Conservation (phyloP, 2,329 filamentous ascomycete species). For the Colletotrichum theobromicola region DNA sequence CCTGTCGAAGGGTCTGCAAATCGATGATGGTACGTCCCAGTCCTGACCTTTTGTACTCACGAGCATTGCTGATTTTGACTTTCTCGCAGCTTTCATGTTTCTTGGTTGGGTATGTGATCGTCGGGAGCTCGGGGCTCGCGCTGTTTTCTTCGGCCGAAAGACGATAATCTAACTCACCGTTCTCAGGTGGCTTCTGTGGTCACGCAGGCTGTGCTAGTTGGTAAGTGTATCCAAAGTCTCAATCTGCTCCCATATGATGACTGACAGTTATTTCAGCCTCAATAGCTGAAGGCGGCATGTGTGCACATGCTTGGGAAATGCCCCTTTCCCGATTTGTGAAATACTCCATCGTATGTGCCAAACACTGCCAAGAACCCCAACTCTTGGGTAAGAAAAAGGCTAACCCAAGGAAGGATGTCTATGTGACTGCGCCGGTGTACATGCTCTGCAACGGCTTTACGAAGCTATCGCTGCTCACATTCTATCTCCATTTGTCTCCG, state of each 20-base stretch:
- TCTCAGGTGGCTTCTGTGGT: neutral
- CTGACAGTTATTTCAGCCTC: neutral
- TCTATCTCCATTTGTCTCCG: constrained; percentile 42
- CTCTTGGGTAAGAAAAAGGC: neutral
- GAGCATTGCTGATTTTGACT: neutral
- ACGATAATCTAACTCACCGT: neutral
- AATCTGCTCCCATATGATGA: neutral
- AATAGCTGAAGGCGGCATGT: constrained; percentile 7
- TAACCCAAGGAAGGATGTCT: constrained; percentile 2
- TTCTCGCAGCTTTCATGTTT: constrained; percentile 19
- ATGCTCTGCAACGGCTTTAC: constrained; percentile 39
- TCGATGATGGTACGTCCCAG: constrained; percentile 24
- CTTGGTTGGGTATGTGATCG: constrained; percentile 20
- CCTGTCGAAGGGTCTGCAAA: constrained; percentile 24
- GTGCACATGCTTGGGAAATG: constrained; percentile 25
- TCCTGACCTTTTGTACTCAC: neutral
- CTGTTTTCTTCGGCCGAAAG: neutral
- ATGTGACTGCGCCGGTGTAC: constrained; percentile 33
- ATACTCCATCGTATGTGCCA: constrained; percentile 16
- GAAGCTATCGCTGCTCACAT: constrained; percentile 42
- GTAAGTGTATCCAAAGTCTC: neutral
- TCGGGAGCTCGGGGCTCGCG: neutral
- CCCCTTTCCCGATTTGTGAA: constrained; percentile 6
- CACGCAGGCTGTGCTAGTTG: constrained; percentile 17
- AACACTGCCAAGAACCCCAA: neutral